Conservation (phyloP, 2,329 filamentous ascomycete genomes). For the Fusarium falciforme region DNA sequence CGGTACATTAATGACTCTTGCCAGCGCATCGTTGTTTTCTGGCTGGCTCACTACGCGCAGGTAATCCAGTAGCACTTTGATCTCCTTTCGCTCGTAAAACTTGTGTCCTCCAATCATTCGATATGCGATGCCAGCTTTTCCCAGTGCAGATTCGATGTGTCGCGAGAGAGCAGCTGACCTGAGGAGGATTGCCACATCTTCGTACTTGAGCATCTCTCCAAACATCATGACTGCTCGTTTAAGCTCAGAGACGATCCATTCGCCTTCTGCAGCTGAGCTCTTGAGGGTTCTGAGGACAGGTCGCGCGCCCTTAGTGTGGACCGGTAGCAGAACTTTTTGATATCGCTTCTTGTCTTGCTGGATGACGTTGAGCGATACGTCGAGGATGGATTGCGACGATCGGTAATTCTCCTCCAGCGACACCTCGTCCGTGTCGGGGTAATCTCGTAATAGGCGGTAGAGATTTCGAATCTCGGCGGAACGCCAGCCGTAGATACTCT, state of each 20-base stretch:
- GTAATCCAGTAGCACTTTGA: constrained; percentile 90
- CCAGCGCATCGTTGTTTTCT: constrained; percentile 86
- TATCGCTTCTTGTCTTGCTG: constrained; percentile 88
- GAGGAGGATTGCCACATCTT: constrained; percentile 89
- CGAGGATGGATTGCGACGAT: constrained; percentile 86
- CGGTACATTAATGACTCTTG: constrained; percentile 86
- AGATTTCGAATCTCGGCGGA: constrained; percentile 94
- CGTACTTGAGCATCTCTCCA: constrained; percentile 76
- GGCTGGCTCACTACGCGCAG: constrained; percentile 86
- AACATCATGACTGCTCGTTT: constrained; percentile 76
- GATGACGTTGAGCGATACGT: constrained; percentile 85
- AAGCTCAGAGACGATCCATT: constrained; percentile 91
- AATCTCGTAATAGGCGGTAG: constrained; percentile 79
- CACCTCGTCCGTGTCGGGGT: constrained; percentile 81
- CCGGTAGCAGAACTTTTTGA: constrained; percentile 81
- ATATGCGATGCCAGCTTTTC: constrained; percentile 85
- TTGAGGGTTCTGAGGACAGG: constrained; percentile 84
- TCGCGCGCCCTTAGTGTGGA: constrained; percentile 81
- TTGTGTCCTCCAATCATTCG: constrained; percentile 90
- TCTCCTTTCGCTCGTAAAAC: constrained; percentile 92
- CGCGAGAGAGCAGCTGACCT: constrained; percentile 85
- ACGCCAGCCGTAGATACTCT: constrained; percentile 97
- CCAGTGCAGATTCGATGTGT: constrained; percentile 85
- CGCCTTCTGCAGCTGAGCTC: constrained; percentile 77
- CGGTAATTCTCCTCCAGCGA: constrained; percentile 95